Percentiles rank a stretch among this genome's conserved stretches.
phyloP scores from a whole-genome alignment of 2,329 filamentous ascomycete genomes.

The Ophiocordyceps camponoti-saundersi region DNA sequence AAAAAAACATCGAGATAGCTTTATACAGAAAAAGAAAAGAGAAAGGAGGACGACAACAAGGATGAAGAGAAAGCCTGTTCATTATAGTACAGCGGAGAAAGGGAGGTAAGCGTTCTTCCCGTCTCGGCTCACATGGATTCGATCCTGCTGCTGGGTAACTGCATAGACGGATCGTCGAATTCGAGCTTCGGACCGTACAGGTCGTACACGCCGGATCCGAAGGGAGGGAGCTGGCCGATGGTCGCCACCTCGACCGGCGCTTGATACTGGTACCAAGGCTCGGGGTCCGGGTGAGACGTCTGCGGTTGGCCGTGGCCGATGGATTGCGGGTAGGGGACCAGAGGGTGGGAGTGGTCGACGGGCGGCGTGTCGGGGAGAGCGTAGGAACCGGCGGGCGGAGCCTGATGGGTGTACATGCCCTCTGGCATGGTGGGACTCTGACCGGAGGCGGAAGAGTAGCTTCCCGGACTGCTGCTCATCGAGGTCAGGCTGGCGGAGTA shows the following conservation, averaged over 20 bases:
- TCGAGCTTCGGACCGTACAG: slow-evolving; percentile 39
- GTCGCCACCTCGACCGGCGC: slow-evolving; percentile 38
- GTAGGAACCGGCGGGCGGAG: slow-evolving; percentile 28
- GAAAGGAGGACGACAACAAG: neutral
- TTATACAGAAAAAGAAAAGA: neutral
- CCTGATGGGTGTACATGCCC: slow-evolving; percentile 39
- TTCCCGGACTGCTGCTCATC: slow-evolving; percentile 40
- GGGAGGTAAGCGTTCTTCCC: too few species aligned
- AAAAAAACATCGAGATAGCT: neutral
- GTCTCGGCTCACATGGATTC: slow-evolving; percentile 28
- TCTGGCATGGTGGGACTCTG: slow-evolving; percentile 36
- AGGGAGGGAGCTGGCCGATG: slow-evolving; percentile 33
- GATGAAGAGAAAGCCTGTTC: neutral
- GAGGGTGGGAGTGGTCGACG: slow-evolving; percentile 22
- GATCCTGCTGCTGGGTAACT: slow-evolving; percentile 41
- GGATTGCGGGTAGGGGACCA: slow-evolving; percentile 26
- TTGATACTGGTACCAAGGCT: slow-evolving; percentile 42
- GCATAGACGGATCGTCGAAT: slow-evolving; percentile 38
- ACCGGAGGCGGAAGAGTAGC: slow-evolving; percentile 37
- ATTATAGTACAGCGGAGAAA: neutral
- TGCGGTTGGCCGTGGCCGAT: slow-evolving; percentile 17
- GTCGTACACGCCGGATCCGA: slow-evolving; percentile 31
- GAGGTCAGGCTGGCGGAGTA: slow-evolving; percentile 31
- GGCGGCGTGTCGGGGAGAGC: slow-evolving; percentile 29
- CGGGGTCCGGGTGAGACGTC: slow-evolving; percentile 15